Evolutionary conservation across 495 filamentous ascomycete species (phyloP), one percentile per base, ranked within the genome.

Genomic region (Trichoderma parareesei): DNA sequence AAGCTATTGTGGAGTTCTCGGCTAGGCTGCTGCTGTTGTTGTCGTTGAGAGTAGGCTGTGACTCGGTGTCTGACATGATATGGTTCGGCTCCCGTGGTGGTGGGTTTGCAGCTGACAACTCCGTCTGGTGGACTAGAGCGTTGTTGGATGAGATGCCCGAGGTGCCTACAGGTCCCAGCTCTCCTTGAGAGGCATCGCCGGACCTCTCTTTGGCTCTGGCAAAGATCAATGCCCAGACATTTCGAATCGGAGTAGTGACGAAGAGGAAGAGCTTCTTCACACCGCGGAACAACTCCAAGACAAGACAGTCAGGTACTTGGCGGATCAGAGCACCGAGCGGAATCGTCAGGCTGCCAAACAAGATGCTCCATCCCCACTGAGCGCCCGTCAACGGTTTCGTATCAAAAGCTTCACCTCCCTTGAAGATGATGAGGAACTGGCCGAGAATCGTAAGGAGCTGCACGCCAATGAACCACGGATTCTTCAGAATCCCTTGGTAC

Each of bases 381-480:
- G 53, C 53, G 13, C 53, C 53, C 11, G 53, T 57, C 53, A 57
- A 37, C 27, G 53, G 53, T 37, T 57, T 57, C 20, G 53, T 57
- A 6, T 57, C 53, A 27, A 57, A 57, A 37, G 53, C 53, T 37
- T 57, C 53, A 27, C 53, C 53, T 4, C 53, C 53, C 18, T 57
- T 82, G 67, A 87, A 91, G 65, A 94, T 79, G 67, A 95, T 95
- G 72, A 91, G 82, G 68, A 94, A 74, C 69, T 96, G 91, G 44
- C 87, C 87, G 37, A 81, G 90, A 65, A 90, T 80, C 84, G 94
- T 93, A 69, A 92, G 78, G 62, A 79, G 69, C 76, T 90, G 92
- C 75, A 96, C 93, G n/a, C 74, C 83, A 7, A 93, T 76, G 77
- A 95, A 95, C 78, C 89, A 93, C 73, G 81, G 87, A 73, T 96